Conservation (phyloP, 1,139 yeast species). For the Scheffersomyces lignicola region DNA sequence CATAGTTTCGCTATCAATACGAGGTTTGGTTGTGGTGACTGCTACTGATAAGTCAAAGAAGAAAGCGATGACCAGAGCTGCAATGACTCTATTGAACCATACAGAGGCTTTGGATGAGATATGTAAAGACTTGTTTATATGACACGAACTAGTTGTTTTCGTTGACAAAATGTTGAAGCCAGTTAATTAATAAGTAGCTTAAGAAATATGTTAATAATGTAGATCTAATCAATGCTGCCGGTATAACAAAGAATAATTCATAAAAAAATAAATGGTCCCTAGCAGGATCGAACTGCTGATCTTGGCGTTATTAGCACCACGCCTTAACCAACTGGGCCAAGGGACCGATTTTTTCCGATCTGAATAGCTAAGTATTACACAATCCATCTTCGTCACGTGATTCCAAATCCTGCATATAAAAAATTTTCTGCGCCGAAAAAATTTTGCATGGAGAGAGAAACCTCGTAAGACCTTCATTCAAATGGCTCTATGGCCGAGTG, state of each 20-base stretch:
- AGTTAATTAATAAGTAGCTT: no score
- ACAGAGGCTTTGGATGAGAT: slow-evolving; percentile 25
- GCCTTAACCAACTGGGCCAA: slow-evolving; percentile 92
- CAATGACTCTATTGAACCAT: slow-evolving; percentile 43
- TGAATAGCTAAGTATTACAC: no score
- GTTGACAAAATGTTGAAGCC: no score
- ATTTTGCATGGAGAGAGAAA: no score
- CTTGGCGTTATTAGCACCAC: slow-evolving; percentile 87
- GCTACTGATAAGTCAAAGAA: slow-evolving; percentile 45
- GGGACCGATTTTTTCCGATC: slow-evolving; percentile 64
- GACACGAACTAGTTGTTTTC: not conserved
- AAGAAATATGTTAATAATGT: no score
- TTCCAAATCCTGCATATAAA: no score
- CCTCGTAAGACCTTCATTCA: no score
- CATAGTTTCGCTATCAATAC: slow-evolving; percentile 38
- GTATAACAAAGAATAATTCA: no score
- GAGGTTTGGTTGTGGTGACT: slow-evolving; percentile 35
- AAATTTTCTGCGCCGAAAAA: no score
- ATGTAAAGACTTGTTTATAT: slow-evolving; percentile 8
- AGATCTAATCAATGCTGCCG: no score
- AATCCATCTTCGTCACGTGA: no score
- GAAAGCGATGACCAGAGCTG: slow-evolving; percentile 48
- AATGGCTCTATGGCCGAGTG: no score
- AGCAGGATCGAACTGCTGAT: slow-evolving; percentile 87
- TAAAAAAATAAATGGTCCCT: slow-evolving; percentile 75